A percentile compares a stretch with the other conserved stretches of the same genome.
phyloP scores from a whole-genome alignment of 805 yeast genomes.

The Metschnikowia aberdeeniae region DNA sequence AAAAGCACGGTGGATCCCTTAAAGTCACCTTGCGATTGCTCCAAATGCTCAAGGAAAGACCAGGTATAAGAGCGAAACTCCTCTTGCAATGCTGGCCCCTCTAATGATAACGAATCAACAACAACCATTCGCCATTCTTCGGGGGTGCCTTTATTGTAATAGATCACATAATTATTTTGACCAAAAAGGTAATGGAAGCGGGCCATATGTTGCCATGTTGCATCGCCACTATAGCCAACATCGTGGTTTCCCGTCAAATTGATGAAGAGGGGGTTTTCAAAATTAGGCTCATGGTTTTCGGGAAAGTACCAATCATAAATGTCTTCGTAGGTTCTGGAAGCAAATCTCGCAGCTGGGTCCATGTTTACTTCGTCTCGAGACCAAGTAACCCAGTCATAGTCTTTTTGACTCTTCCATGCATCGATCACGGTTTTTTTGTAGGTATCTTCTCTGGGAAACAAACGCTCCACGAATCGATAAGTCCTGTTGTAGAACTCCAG shows the following conservation, averaged over 20 bases:
- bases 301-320: constrained; percentile 62
- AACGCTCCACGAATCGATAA: constrained; percentile 62
- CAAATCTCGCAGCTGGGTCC: constrained; percentile 33
- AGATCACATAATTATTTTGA: constrained; percentile 76
- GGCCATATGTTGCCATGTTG: constrained; percentile 85
- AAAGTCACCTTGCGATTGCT: constrained; percentile 45
- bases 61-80: constrained; percentile 64
- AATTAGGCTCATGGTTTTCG: constrained; percentile 27
- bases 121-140: constrained; percentile 90
- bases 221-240: constrained; percentile 92
- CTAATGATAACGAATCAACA: constrained; percentile 74
- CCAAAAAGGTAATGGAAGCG: constrained; percentile 77
- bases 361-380: constrained; percentile 37
- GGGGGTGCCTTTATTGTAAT: constrained; percentile 56
- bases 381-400: constrained; percentile 52
- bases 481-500: constrained; percentile 82
- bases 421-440: constrained; percentile 49
- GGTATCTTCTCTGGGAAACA: constrained; percentile 55
- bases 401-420: constrained; percentile 45
- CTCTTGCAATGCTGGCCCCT: constrained; percentile 83
- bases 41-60: constrained; percentile 64
- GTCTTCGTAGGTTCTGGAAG: constrained; percentile 44
- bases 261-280: constrained; percentile 61
- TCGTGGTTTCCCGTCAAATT: constrained; percentile 95
- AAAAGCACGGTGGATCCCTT: constrained; percentile 76